A percentile compares a stretch with the other conserved stretches of the same genome.
phyloP scores from a whole-genome alignment of 2,329 filamentous ascomycete genomes.

The Alternaria longipes region DNA sequence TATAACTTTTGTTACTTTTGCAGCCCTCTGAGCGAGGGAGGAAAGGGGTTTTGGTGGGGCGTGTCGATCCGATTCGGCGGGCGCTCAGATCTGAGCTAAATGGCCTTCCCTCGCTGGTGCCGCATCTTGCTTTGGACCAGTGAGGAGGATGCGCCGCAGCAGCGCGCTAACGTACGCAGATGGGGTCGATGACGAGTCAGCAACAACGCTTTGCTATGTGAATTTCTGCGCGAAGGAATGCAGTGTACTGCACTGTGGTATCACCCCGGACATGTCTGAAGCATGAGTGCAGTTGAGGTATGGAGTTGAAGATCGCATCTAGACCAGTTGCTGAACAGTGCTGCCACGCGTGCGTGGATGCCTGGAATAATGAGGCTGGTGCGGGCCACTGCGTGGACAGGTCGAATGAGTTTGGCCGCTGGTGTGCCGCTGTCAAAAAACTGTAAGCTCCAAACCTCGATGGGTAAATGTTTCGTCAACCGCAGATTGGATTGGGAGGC shows the following conservation, averaged over 20 bases:
- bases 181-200: slow-evolving; percentile 30
- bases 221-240: neutral
- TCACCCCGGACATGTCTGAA: slow-evolving; percentile 15
- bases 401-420: slow-evolving; percentile 26
- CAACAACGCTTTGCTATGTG: slow-evolving; percentile 7
- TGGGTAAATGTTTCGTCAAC: slow-evolving; percentile 23
- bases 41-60: slow-evolving; percentile 44
- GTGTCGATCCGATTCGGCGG: slow-evolving; percentile 45
- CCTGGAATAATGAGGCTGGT: slow-evolving; percentile 16
- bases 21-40: slow-evolving; percentile 16
- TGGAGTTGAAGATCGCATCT: slow-evolving; percentile 9
- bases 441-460: slow-evolving; percentile 18
- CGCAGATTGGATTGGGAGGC: slow-evolving; percentile 12
- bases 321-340: slow-evolving; percentile 4
- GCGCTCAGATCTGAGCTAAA: slow-evolving; percentile 45
- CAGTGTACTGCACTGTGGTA: slow-evolving; percentile 2
- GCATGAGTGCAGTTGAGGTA: slow-evolving; percentile 7
- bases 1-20: slow-evolving; percentile 28
- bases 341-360: slow-evolving; percentile 11
- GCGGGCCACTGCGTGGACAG: slow-evolving; percentile 31
- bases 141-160: slow-evolving; percentile 16
- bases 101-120: slow-evolving; percentile 42
- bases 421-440: slow-evolving; percentile 41
- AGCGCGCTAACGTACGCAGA: slow-evolving; percentile 21
- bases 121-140: slow-evolving; percentile 40